Base-by-base conservation (phyloP, 768 basidiomycete genomes). In the Rhizopogon vulgaris region DNA sequence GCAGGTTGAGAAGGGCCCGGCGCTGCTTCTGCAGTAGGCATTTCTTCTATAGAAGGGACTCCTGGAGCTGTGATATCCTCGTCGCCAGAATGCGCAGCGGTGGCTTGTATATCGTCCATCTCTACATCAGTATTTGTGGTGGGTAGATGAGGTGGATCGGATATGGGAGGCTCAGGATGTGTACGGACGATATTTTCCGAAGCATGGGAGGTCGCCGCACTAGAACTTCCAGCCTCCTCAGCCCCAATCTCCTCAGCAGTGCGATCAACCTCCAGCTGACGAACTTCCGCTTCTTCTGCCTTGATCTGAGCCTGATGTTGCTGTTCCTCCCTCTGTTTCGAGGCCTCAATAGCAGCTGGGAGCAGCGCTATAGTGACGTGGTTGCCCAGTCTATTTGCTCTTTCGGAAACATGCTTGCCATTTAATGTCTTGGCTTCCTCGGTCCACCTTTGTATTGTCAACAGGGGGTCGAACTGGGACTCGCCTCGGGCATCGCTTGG, bases 401-500 rank as follows among this genome's bases (percentile, higher is more conserved):
- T 79, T 52, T 88, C 84, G 10, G 77, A 67, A 8, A 84, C 79
- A 53, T 87, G 86, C 56, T 83, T 83, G 14, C 88, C 85, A 52
- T 92, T 84, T 22, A 90, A 70, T 30, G 90, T 83, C 62, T 87
- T 90, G 54, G 81, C 83, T 66, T 95, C 94, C 63, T 95, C 93
- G 1, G 79, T 72, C 94, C 94, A 97, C 52, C 94, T 80, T 60
- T 91, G 88, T 28, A 85, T 63, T 1, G 94, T 95, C 9, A 88
- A 74, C 50, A 90, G 70, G 1, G 93, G 91, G 30, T 88, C 84
- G 45, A 92, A 84, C 41, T 59, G 67, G 0, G 55, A 43, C 34
- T 68, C 67, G 12, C 59, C 28, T 36, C 82, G 82, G 38, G 70
- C 76, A 54, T 83, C 80, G 6, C 69, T 53, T 53, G 69, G 71